Conservation (phyloP, 306 rosid genomes). For the Quercus rubra region DNA sequence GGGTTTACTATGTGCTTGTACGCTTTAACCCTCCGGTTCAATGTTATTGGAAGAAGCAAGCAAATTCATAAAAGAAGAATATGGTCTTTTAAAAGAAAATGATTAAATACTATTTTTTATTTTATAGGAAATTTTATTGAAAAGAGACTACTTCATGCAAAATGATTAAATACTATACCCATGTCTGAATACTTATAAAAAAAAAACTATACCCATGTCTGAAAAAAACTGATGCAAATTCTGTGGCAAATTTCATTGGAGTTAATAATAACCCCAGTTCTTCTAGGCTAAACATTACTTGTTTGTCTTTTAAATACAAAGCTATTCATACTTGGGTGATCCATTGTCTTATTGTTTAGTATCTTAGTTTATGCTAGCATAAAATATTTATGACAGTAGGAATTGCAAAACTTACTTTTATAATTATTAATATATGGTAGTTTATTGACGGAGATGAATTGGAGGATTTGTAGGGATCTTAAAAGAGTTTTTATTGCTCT, state of each 20-base stretch:
- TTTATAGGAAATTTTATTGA: neutral
- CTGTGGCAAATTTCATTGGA: neutral
- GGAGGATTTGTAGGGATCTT: neutral
- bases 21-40: neutral
- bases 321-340: neutral
- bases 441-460: too few species aligned
- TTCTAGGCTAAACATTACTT: neutral
- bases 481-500: neutral
- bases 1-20: neutral
- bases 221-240: neutral
- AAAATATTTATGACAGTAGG: neutral
- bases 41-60: neutral
- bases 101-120: neutral
- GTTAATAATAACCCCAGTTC: neutral
- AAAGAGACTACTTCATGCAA: too few species aligned
- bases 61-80: neutral
- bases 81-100: neutral
- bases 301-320: neutral
- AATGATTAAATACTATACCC: too few species aligned
- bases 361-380: neutral
- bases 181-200: too few species aligned
- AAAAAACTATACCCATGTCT: too few species aligned
- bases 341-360: neutral
- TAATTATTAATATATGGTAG: too few species aligned
- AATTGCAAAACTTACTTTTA: too few species aligned